phyloP scores from a whole-genome alignment of 768 basidiomycete species.

The Tylopilus plumbeoviolaceoides region DNA sequence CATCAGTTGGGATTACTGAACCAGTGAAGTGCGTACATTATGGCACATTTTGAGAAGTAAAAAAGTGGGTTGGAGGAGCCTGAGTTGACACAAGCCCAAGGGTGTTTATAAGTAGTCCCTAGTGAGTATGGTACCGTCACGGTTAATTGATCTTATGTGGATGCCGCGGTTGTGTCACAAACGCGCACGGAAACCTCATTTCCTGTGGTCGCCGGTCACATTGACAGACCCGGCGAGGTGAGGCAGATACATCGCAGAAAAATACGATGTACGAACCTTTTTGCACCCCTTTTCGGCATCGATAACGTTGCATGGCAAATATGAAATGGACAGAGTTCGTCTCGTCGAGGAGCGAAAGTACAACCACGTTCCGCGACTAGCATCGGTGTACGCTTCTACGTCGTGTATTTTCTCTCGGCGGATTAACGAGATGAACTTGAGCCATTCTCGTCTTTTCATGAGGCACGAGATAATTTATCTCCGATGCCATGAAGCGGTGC shows the following conservation, averaged over 20 bases:
- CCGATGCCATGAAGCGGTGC: slow-evolving; percentile 26
- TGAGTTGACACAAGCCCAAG: slow-evolving; percentile 13
- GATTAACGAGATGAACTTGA: slow-evolving; percentile 13
- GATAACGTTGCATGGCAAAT: slow-evolving; percentile 10
- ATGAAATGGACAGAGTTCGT: slow-evolving; percentile 11
- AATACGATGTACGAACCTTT: slow-evolving; percentile 20
- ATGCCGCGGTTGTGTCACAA: slow-evolving; percentile 29
- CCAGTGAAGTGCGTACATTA: slow-evolving; percentile 48
- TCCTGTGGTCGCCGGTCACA: slow-evolving; percentile 30
- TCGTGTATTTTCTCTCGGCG: slow-evolving; percentile 13
- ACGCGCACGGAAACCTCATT: slow-evolving; percentile 39
- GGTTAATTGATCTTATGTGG: slow-evolving; percentile 28
- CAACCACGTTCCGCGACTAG: background rate
- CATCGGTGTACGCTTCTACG: slow-evolving; percentile 1
- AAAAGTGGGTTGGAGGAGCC: slow-evolving; percentile 15
- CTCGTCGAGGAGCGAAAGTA: background rate
- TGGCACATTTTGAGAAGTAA: slow-evolving; percentile 53
- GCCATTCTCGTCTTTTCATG: slow-evolving; percentile 17
- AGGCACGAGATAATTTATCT: slow-evolving; percentile 25
- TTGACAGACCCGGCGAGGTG: slow-evolving; percentile 33
- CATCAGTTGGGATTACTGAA: background rate
- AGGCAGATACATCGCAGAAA: slow-evolving; percentile 30
- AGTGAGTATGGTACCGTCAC: slow-evolving; percentile 12
- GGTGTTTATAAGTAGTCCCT: slow-evolving; percentile 17
- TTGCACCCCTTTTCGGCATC: slow-evolving; percentile 10